Evolutionary conservation across 2,329 filamentous ascomycete genomes (phyloP).

Genomic region (Trichoderma sp.): DNA sequence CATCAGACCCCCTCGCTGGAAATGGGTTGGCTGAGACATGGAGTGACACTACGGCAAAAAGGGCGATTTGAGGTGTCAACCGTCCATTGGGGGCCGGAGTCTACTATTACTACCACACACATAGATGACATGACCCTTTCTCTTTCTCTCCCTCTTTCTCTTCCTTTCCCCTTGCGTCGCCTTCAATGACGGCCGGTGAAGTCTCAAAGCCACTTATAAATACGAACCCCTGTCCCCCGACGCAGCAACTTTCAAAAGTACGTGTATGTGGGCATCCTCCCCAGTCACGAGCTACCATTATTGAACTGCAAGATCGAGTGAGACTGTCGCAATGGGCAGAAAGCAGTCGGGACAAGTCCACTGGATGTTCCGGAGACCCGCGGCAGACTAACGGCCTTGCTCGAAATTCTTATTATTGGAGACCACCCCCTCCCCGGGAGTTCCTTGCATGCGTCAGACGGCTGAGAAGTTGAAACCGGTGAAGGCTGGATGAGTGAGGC

Average conservation of each 20-base stretch:
- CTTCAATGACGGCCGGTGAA: neutral
- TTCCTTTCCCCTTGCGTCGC: neutral
- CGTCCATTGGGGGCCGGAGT: neutral
- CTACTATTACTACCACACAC: neutral
- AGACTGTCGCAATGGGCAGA: neutral
- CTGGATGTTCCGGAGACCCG: neutral
- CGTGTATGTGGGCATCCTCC: neutral
- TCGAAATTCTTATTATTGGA: neutral
- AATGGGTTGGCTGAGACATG: conserved; percentile 6
- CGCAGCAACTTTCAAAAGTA: neutral
- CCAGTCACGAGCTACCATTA: neutral
- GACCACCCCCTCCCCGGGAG: neutral
- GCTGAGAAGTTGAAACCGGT: conserved; percentile 6
- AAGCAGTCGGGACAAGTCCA: neutral
- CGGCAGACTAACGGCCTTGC: neutral
- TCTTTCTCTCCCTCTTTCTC: neutral
- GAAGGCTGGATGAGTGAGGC: neutral
- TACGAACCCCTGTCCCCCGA: neutral
- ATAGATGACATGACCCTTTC: neutral
- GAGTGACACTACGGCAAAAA: neutral
- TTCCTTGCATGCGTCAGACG: conserved; percentile 11
- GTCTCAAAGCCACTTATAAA: neutral
- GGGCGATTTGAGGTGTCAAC: neutral
- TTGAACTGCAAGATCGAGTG: neutral
- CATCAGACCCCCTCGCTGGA: conserved; percentile 8